Evolutionary conservation across 352 stramenopile genomes (phyloP).

Genomic region (Aphanomyces cochlioides): DNA sequence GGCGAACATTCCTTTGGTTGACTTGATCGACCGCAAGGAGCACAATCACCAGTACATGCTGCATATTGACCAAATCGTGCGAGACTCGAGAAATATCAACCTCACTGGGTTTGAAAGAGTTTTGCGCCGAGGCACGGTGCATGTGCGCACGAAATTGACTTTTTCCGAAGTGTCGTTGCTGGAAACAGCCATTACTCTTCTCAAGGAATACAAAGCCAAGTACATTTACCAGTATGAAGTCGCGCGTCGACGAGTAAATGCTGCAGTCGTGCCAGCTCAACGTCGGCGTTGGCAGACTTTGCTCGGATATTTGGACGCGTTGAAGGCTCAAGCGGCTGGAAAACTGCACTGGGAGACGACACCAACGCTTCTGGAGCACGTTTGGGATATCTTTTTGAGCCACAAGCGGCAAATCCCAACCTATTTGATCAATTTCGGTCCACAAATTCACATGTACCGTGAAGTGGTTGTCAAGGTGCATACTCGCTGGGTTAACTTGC

Average conservation of each 20-base stretch:
- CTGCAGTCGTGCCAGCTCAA: slow-evolving; percentile 57
- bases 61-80: background rate
- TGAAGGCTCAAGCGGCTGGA: slow-evolving; percentile 40
- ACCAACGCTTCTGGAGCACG: slow-evolving; percentile 53
- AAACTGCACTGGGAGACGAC: slow-evolving; percentile 70
- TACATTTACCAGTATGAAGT: slow-evolving; percentile 59
- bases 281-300: slow-evolving; percentile 57
- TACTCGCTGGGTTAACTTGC: slow-evolving; percentile 62
- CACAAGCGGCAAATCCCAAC: slow-evolving; percentile 33
- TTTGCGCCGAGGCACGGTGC: slow-evolving; percentile 40
- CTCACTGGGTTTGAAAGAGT: background rate
- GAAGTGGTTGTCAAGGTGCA: slow-evolving; percentile 52
- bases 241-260: slow-evolving; percentile 52
- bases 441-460: slow-evolving; percentile 38
- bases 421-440: slow-evolving; percentile 2
- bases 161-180: slow-evolving; percentile 57
- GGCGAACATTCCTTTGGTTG: slow-evolving; percentile 57
- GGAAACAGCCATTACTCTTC: slow-evolving; percentile 58
- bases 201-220: slow-evolving; percentile 57
- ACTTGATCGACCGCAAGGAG: slow-evolving; percentile 59
- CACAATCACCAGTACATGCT: slow-evolving; percentile 61
- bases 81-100: background rate
- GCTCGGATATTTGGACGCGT: slow-evolving; percentile 52
- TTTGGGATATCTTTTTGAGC: slow-evolving; percentile 68
- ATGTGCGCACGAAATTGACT: slow-evolving; percentile 46